Base-by-base conservation (phyloP, 176 grass and related monocot genomes). In the Phragmites australis region DNA sequence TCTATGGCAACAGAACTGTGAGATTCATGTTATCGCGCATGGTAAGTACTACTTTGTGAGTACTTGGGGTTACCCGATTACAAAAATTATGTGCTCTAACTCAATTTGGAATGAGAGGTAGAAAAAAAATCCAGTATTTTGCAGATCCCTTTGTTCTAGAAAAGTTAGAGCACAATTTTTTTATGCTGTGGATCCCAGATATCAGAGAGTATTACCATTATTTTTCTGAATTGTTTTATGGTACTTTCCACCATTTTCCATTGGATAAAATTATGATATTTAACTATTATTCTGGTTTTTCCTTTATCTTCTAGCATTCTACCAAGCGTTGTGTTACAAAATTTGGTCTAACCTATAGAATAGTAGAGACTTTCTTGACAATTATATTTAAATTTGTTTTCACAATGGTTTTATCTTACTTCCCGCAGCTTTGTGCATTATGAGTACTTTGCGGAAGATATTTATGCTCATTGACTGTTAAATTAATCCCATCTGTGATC, bases 1-100 rank as follows among this genome's bases (percentile, higher is more conserved):
- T 97, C 11, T 99, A 98, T 68, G 86, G 92, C 67, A 79, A 80
- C 66, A 93, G 92, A 72, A 99, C 96, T 68, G 82, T 91, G 79
- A 92, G 92, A 82, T 99, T 94, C 88, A 99, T 99, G 92, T 77
- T 99, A 83, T 91, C 90, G 6, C 92, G 92, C 78, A 99, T 99
- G 96, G 96, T 99, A 87, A 87, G 86, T 99, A 61, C 25, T 63
- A 69, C 53, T 66, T 50, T 6, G 55, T 57, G 32, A 72, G 18
- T 68, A 46, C 6, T 52, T 80, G 66, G 45, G 29, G 79, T 67
- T 86, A 27, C 46, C 15, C 81, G 45, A 12, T 80, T 70, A 23
- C n/a, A 70, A 56, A 19, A 44, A 39, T 53, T 22, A 12, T 49
- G 32, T 78, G 22, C 23, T 81, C 19, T 9, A 79, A 69, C 40